Conservation (phyloP, 768 basidiomycete species). For the Collybia nuda region DNA sequence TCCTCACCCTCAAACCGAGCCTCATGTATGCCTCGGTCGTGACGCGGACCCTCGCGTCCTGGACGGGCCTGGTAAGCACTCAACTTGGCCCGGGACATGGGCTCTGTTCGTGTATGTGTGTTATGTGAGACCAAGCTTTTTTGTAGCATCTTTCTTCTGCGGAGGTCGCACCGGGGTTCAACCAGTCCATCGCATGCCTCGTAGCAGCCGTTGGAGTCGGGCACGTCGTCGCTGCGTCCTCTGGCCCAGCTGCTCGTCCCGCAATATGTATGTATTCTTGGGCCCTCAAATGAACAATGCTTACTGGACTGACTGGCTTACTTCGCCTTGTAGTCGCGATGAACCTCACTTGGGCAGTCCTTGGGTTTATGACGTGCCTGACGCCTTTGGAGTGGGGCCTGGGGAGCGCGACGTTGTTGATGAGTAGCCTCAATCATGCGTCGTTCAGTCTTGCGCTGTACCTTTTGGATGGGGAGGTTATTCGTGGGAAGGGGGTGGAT, state of each 20-base stretch:
- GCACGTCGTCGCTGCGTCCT: constrained; percentile 23
- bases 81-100: constrained; percentile 1
- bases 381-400: constrained; percentile 18
- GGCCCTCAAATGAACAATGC: not conserved
- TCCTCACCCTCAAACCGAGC: no score
- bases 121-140: no score
- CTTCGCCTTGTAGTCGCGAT: constrained; percentile 22
- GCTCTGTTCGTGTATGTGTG: no score
- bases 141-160: constrained; percentile 25
- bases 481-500: no score
- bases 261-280: constrained; percentile 22
- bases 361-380: constrained; percentile 24
- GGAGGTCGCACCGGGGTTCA: constrained; percentile 28
- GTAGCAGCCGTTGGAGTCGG: constrained; percentile 31
- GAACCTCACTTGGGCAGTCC: constrained; percentile 23
- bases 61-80: constrained; percentile 22
- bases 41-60: constrained; percentile 15
- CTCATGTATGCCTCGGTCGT: constrained; percentile 25
- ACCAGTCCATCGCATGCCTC: constrained; percentile 35
- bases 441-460: constrained; percentile 19
- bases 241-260: constrained; percentile 19
- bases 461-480: not conserved
- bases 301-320: no score
- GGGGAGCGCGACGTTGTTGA: constrained; percentile 28
- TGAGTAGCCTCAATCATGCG: constrained; percentile 22